Conservation (phyloP, 495 filamentous ascomycete species). For the Penicillium salamii region DNA sequence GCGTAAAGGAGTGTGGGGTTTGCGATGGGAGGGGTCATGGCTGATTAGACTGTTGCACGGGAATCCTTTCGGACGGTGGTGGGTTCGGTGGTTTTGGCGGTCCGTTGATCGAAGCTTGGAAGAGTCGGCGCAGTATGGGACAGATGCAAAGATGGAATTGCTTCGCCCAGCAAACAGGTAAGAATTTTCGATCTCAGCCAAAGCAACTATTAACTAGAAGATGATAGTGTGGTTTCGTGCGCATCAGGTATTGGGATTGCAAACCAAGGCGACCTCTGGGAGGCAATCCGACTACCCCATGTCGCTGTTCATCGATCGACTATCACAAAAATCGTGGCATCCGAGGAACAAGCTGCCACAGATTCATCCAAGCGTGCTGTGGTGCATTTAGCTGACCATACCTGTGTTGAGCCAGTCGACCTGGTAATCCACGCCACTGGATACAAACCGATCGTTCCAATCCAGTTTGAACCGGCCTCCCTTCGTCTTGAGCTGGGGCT, state of each 20-base stretch:
- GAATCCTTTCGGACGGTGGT: conserved; percentile 24
- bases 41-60: conserved; percentile 43
- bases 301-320: conserved; percentile 26
- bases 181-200: not conserved
- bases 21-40: conserved; percentile 51
- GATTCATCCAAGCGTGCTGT: not conserved
- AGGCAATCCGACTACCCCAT: conserved; percentile 24
- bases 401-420: conserved; percentile 40
- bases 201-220: not conserved
- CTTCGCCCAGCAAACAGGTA: conserved; percentile 27
- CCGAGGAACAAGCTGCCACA: not conserved
- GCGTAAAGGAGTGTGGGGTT: conserved; percentile 24
- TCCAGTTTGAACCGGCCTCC: conserved; percentile 40
- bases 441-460: conserved; percentile 59
- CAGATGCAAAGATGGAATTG: conserved; percentile 22
- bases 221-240: conserved; percentile 23
- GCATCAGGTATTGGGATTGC: conserved; percentile 27
- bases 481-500: conserved; percentile 22
- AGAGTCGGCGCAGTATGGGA: conserved; percentile 15
- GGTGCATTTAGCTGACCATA: conserved; percentile 13
- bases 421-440: conserved; percentile 43
- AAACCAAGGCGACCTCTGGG: conserved; percentile 33
- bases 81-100: conserved; percentile 23
- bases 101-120: conserved; percentile 18
- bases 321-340: conserved; percentile 7